These are phyloP conservation scores for Taphrina betulina DNA, from an alignment of 1,139 yeast genomes.

Conservation along the genomic window DNA sequence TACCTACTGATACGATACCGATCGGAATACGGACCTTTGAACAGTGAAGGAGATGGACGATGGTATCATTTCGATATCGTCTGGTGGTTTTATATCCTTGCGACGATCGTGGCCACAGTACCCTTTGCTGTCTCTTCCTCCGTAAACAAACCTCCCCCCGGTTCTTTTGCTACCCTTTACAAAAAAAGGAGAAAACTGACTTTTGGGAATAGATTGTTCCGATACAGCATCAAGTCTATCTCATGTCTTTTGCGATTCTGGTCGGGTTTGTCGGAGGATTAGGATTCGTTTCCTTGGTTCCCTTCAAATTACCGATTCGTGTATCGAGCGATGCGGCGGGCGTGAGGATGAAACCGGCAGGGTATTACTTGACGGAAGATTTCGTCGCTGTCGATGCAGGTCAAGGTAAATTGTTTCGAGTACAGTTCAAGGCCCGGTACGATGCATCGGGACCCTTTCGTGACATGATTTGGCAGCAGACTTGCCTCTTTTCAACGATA, in stretches of 20 bases:
- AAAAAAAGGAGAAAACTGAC: too few species aligned
- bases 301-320: neutral
- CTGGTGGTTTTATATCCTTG: neutral
- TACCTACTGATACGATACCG: neutral
- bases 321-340: conserved; percentile 2
- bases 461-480: neutral
- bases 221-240: neutral
- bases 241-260: neutral
- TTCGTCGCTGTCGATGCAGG: conserved; percentile 8
- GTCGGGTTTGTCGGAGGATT: neutral
- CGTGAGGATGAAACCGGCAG: neutral
- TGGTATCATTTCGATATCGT: conserved; percentile 2
- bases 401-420: neutral
- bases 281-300: neutral
- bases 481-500: neutral
- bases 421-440: neutral
- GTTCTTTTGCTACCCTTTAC: too few species aligned
- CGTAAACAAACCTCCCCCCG: too few species aligned
- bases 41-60: neutral
- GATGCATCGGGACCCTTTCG: neutral
- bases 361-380: conserved; percentile 1
- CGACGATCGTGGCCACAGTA: neutral
- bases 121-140: conserved; percentile 2
- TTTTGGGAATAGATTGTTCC: too few species aligned
- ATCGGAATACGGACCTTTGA: neutral